Conservation (phyloP, 768 basidiomycete genomes). For the Lanmaoa rubissima region DNA sequence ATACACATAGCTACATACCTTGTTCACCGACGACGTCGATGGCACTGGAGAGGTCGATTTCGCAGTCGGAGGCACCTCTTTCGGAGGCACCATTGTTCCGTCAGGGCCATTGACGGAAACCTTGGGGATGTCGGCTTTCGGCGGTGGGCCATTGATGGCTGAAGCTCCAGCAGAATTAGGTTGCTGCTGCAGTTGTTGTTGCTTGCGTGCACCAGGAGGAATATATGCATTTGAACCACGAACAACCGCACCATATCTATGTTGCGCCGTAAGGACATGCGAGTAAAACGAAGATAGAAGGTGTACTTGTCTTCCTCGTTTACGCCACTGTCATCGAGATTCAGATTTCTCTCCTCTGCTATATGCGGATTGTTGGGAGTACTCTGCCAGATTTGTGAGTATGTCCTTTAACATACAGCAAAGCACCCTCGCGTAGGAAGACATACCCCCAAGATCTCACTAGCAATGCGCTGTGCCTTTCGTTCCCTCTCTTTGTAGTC, state of each 20-base stretch:
- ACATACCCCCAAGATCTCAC: conserved; percentile 85
- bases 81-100: conserved; percentile 47
- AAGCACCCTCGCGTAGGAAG: background rate
- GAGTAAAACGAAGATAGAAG: conserved; percentile 12
- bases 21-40: conserved; percentile 42
- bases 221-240: conserved; percentile 89
- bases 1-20: conserved; percentile 40
- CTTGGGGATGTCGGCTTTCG: conserved; percentile 58
- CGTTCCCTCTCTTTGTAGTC: conserved; percentile 89
- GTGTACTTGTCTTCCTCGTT: conserved; percentile 97
- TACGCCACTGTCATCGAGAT: conserved; percentile 64
- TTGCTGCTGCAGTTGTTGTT: conserved; percentile 33
- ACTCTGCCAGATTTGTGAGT: conserved; percentile 40
- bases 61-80: conserved; percentile 45
- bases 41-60: conserved; percentile 68
- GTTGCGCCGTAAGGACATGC: conserved; percentile 19
- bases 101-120: conserved; percentile 80
- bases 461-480: conserved; percentile 83
- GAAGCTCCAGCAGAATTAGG: conserved; percentile 25
- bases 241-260: conserved; percentile 89
- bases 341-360: conserved; percentile 77
- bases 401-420: conserved; percentile 6
- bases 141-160: conserved; percentile 26
- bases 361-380: conserved; percentile 77
- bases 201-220: conserved; percentile 84